Evolutionary conservation across 345 rosid species (phyloP).

Genomic region (Pelargonium nanum): DNA sequence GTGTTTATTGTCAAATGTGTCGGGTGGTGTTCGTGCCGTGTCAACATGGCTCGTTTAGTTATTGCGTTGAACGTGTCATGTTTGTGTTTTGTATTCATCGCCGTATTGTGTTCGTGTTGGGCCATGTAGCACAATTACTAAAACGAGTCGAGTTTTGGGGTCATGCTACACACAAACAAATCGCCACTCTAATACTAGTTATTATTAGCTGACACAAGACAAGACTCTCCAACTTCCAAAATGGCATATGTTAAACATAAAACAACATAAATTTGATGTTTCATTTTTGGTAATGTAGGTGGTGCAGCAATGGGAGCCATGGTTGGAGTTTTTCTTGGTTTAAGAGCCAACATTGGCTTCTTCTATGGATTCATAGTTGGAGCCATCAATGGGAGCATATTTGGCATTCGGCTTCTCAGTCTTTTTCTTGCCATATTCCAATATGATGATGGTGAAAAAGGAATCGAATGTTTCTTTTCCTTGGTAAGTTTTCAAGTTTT

Average conservation of each 20-base stretch:
- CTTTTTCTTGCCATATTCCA: constrained; percentile 9
- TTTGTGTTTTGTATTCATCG: too few species aligned
- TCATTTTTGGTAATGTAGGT: constrained; percentile 8
- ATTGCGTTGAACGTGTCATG: too few species aligned
- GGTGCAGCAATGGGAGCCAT: constrained; percentile 22
- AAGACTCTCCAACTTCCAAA: too few species aligned
- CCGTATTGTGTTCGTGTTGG: too few species aligned
- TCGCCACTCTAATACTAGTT: too few species aligned
- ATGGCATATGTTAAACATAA: neutral
- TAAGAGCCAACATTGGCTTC: constrained; percentile 17
- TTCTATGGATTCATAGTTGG: constrained; percentile 21
- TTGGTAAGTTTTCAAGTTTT: constrained; percentile 10
- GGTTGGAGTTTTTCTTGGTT: constrained; percentile 18
- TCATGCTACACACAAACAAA: too few species aligned
- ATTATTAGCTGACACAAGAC: too few species aligned
- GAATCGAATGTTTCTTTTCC: constrained; percentile 7
- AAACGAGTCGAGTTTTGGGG: too few species aligned
- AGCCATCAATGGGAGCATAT: constrained; percentile 16
- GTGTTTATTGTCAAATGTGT: too few species aligned
- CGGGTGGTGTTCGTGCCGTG: too few species aligned
- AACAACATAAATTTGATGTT: neutral
- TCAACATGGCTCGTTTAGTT: too few species aligned
- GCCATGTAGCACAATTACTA: too few species aligned
- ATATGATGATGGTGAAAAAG: constrained; percentile 10
- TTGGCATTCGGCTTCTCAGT: constrained; percentile 11